Base-by-base conservation (phyloP, 176 grass and related monocot species). In the Cocos nucifera region DNA sequence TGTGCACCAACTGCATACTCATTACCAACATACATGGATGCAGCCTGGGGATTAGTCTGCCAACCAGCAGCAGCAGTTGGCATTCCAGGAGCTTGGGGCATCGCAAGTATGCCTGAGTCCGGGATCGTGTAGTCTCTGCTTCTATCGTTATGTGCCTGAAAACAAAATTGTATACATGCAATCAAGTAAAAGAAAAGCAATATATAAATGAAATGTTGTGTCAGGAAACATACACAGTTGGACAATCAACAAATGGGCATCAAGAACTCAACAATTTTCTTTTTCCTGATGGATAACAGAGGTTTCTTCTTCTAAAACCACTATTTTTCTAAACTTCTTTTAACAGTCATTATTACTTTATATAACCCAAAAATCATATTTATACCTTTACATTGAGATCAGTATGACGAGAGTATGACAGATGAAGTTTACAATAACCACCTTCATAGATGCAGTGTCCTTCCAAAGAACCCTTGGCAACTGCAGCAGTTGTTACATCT, bases 341-440 rank as follows among this genome's bases (percentile, higher is more conserved):
- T 70, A 22, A 70, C 65, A 44, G 39, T 7, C 53, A 66, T 78
- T 22, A 64, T 62, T n/a, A 49, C 55, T 55, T 39, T 75, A 49
- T 60, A 35, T 53, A 74, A 57, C 71, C 51, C 51, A 64, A 82
- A 76, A 77, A 82, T 78, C 50, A 67, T 57, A 76, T 70, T 76
- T 78, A 79, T 97, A 98, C 93, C 93, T 98, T 98, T 66, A 98
- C 93, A 83, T 88, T 88, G 63, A 98, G 94, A 98, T 98, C 88
- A 86, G 94, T 98, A 86, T 89, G 94, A 83, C 88, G 94, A 74
- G 94, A 98, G 74, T 98, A 89, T 85, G 88, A 85, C 76, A 98
- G 87, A 83, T 86, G 94, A 86, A 98, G 82, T 84, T 98, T 98
- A 88, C 94, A 98, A 61, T 86, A 98, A 62, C 94, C 94, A 69